Base-by-base conservation (phyloP, 164 flowering plant genomes). In the Pachysandra terminalis region DNA sequence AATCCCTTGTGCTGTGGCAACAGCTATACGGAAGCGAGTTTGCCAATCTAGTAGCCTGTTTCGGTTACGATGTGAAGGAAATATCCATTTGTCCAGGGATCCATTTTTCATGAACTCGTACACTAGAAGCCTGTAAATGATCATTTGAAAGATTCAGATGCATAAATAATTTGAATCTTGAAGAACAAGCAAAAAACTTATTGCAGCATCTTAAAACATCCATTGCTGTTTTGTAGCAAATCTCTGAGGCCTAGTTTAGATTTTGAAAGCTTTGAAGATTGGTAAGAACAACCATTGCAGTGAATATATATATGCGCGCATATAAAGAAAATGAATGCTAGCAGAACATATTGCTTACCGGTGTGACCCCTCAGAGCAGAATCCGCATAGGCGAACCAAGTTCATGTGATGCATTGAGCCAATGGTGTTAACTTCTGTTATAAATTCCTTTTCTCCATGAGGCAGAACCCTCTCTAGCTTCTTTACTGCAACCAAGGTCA, bases 391-490 rank as follows among this genome's bases (percentile, higher is more conserved):
- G 14, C 89, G 94, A 75, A 92, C 97, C 76, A 95, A 82, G 84
- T 95, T 92, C 96, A 90, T 83, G 67, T 95, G 99, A 76, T 95
- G 97, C 97, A 90, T 95, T 2, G 97, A 87, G 45, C 97, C 93
- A 63, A 92, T 95, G 6, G 94, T 90, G 75, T 84, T 90, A 15
- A 92, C 97, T 80, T 92, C 99, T 13, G 97, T 83, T 56, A 89
- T 77, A 61, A 95, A 95, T 73, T 95, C 97, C 70, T 75, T 90
- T 84, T 92, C 93, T 22, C 99, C 97, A 67, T 89, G 97, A 45
- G 97, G 96, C 73, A 90, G 74, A 61, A 87, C 71, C 66, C 81
- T 82, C 57, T 89, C 97, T 25, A 92, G 88, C 76, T 88, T 92
- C 81, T 92, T 95, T 7, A 95, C 99, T 23, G 99, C 97, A 68